These are phyloP conservation scores for Tylopilus sp. DNA, from an alignment of 1,284 basidiomycete species.

Conservation along the genomic window DNA sequence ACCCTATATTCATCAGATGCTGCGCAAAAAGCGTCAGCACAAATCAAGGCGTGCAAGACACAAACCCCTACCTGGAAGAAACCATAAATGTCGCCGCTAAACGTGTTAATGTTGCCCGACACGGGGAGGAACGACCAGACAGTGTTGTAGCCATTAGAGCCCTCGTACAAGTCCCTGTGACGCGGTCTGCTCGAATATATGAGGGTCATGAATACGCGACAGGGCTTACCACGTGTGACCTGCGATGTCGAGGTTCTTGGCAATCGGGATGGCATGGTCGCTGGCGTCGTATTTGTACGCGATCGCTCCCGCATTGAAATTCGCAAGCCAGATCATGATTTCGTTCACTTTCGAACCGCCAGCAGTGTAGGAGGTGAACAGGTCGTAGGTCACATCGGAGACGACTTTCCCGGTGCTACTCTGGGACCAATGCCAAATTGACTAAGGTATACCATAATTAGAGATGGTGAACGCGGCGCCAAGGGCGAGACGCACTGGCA, in stretches of 20 bases:
- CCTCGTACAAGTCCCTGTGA: slow-evolving; percentile 67
- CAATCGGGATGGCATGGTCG: slow-evolving; percentile 62
- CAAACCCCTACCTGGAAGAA: slow-evolving; percentile 61
- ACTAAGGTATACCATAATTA: slow-evolving; percentile 37
- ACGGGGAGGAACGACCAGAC: slow-evolving; percentile 74
- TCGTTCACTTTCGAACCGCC: slow-evolving; percentile 67
- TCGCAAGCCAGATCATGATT: slow-evolving; percentile 77
- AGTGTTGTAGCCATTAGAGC: slow-evolving; percentile 68
- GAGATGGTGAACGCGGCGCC: not conserved
- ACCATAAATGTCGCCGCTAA: slow-evolving; percentile 64
- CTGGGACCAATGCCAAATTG: slow-evolving; percentile 58
- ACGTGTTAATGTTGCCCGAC: slow-evolving; percentile 57
- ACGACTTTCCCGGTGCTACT: slow-evolving; percentile 46
- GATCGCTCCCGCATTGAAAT: slow-evolving; percentile 68
- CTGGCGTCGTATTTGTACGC: slow-evolving; percentile 57
- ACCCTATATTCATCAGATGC: slow-evolving; percentile 62
- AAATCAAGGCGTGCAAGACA: not conserved
- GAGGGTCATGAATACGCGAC: not conserved
- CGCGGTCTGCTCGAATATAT: not conserved
- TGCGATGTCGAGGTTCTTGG: slow-evolving; percentile 56
- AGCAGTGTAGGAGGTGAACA: slow-evolving; percentile 67
- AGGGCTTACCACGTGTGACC: slow-evolving; percentile 60
- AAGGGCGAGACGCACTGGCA: slow-evolving; percentile 55
- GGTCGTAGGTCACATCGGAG: slow-evolving; percentile 69
- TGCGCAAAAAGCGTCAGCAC: slow-evolving; percentile 33